These are phyloP conservation scores for Rostrohypoxylon terebratum DNA, from an alignment of 495 filamentous ascomycete genomes.

Conservation along the genomic window DNA sequence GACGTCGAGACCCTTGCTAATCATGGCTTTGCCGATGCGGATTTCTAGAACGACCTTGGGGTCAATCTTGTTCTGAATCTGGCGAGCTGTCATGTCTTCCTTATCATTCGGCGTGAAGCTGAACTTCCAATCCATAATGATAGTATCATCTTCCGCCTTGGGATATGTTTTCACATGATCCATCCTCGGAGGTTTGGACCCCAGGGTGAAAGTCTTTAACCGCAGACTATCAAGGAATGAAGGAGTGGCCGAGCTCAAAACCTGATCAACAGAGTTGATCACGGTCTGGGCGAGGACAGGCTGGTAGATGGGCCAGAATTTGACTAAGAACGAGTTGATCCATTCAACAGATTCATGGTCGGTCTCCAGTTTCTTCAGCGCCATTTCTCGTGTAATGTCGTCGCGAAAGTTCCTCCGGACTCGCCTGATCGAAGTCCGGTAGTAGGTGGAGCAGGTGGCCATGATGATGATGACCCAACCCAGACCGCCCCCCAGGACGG, in stretches of 20 bases:
- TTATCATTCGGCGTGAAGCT: conserved; percentile 97
- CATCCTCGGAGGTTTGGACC: conserved; percentile 93
- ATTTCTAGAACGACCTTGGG: conserved; percentile 96
- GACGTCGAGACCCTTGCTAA: conserved; percentile 95
- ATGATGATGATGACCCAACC: conserved; percentile 94
- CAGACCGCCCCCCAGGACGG: conserved; percentile 87
- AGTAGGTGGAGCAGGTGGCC: conserved; percentile 93
- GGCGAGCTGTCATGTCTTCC: conserved; percentile 87
- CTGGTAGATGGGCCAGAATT: conserved; percentile 99
- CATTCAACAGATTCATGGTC: conserved; percentile 96
- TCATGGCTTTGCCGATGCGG: conserved; percentile 90
- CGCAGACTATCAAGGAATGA: conserved; percentile 93
- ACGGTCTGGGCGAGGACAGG: conserved; percentile 92
- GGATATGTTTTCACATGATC: conserved; percentile 99
- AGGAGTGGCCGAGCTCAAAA: conserved; percentile 89
- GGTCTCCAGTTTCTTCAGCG: conserved; percentile 87
- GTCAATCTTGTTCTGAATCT: conserved; percentile 94
- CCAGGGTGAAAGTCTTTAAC: conserved; percentile 90
- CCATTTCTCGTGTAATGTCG: conserved; percentile 92
- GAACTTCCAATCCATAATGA: conserved; percentile 99
- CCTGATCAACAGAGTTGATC: conserved; percentile 93
- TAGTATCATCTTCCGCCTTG: conserved; percentile 92
- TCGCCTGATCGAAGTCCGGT: conserved; percentile 92
- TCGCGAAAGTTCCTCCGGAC: conserved; percentile 97
- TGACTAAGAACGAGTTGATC: conserved; percentile 98